A percentile compares a stretch with the other conserved stretches of the same genome.
phyloP scores from a whole-genome alignment of 495 filamentous ascomycete genomes.

The Penicillium dipodomyicola region DNA sequence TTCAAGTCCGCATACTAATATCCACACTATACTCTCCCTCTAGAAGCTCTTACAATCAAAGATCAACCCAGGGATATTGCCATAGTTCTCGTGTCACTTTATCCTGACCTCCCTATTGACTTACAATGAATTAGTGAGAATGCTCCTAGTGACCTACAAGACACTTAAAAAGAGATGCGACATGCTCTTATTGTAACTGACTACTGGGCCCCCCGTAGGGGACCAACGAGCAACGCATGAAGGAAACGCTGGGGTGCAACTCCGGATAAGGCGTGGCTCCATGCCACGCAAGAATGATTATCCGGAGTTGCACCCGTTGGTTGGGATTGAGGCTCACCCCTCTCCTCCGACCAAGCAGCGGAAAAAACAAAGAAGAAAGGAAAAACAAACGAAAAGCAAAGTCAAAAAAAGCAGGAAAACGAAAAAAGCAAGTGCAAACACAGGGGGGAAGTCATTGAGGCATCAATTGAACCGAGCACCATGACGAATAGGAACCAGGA shows the following conservation, averaged over 20 bases:
- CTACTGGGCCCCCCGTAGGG: not conserved
- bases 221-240: not conserved
- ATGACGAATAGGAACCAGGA: not conserved
- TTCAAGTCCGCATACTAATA: not conserved
- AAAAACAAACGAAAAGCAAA: not conserved
- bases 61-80: not conserved
- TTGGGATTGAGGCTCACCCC: constrained; percentile 1
- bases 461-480: not conserved
- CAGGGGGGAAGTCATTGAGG: not conserved
- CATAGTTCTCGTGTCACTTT: not conserved
- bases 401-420: too few relatives aligned
- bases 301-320: not conserved
- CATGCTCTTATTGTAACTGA: not conserved
- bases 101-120: not conserved
- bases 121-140: not conserved
- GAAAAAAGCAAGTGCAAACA: not conserved
- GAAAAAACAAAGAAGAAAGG: not conserved
- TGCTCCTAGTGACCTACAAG: not conserved
- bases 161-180: not conserved
- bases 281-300: not conserved
- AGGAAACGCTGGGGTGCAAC: not conserved
- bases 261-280: not conserved
- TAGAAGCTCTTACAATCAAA: not conserved
- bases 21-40: not conserved
- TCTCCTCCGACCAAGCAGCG: not conserved